These are phyloP conservation scores for Extremus antarcticus DNA, from an alignment of 495 filamentous ascomycete species.

Conservation along the genomic window DNA sequence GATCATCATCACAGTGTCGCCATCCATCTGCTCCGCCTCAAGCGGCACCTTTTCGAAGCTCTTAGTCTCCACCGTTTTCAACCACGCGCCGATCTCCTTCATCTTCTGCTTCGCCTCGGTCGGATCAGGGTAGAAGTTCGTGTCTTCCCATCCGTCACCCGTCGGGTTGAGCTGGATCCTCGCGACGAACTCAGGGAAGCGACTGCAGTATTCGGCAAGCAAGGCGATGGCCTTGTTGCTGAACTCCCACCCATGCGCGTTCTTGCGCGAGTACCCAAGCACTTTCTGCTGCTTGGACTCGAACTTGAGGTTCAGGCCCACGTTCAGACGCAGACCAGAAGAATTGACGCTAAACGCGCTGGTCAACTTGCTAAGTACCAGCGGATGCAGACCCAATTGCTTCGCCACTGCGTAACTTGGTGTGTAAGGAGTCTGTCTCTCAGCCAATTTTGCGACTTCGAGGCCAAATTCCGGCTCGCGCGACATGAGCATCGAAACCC, in stretches of 20 bases:
- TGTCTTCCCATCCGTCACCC: conserved; percentile 63
- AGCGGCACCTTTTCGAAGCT: conserved; percentile 87
- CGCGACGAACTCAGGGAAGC: conserved; percentile 89
- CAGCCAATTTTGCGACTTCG: conserved; percentile 54
- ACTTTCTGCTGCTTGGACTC: conserved; percentile 93
- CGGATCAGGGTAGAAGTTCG: conserved; percentile 67
- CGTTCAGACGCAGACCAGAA: conserved; percentile 65
- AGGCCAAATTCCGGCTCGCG: conserved; percentile 75
- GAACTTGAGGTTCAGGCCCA: conserved; percentile 94
- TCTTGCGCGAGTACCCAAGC: conserved; percentile 82
- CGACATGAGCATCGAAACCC: conserved; percentile 54
- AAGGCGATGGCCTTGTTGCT: conserved; percentile 72
- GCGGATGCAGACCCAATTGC: conserved; percentile 66
- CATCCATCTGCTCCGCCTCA: conserved; percentile 92
- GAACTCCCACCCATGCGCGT: conserved; percentile 85
- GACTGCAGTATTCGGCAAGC: conserved; percentile 77
- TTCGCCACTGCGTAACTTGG: conserved; percentile 81
- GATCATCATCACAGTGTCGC: conserved; percentile 71
- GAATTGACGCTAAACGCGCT: conserved; percentile 80
- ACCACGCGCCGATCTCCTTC: conserved; percentile 83
- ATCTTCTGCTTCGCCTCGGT: conserved; percentile 59
- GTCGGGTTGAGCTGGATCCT: conserved; percentile 68
- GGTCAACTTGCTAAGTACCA: conserved; percentile 90
- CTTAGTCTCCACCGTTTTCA: conserved; percentile 80
- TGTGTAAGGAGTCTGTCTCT: conserved; percentile 59